Base-by-base conservation (phyloP, 2,329 filamentous ascomycete genomes). In the Drechslerella stenobrocha region DNA sequence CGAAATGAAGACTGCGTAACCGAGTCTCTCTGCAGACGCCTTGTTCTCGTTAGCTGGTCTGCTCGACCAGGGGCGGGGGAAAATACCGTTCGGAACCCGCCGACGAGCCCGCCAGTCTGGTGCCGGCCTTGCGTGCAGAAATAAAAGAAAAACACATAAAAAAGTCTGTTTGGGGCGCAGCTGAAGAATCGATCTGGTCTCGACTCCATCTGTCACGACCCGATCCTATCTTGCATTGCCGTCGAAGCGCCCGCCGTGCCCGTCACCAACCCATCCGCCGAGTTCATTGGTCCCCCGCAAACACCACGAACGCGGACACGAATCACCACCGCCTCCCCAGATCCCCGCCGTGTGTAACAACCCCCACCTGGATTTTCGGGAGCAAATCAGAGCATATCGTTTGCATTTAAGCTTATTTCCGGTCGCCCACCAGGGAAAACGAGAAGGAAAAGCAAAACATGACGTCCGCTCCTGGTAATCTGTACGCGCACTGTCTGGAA, bases 401-500 rank as follows among this genome's bases (percentile, higher is more conserved):
- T 53, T 34, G 30, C 48, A 50, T 58, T 66, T 66, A 66, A 66
- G 53, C 61, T 66, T 66, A 66, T 50, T 55, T 51, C 47, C 37
- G 50, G 46, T 40, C 53, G 22, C 34, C 52, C 60, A 48, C 45
- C 30, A 42, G 23, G 55, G 24, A 15, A 28, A 5, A 28, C n/a
- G 34, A 56, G 26, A 47, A 22, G 22, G 22, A 46, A 51, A 50
- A 44, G 32, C 13, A 28, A 51, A 60, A 45, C 15, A 67, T 69
- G 63, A 69, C 63, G 46, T 60, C 63, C 32, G 58, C 65, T 24
- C 65, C 52, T 13, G 53, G 45, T 15, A 42, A 52, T 71, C 74
- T 76, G n/a, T 81, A 77, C 72, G 71, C 76, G 58, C 76, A 76
- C 13, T 80, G 79, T 5, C 76, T 73, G 42, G 81, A 83, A 71